phyloP scores from a whole-genome alignment of 768 basidiomycete genomes.

The Termitomyces sp. region DNA sequence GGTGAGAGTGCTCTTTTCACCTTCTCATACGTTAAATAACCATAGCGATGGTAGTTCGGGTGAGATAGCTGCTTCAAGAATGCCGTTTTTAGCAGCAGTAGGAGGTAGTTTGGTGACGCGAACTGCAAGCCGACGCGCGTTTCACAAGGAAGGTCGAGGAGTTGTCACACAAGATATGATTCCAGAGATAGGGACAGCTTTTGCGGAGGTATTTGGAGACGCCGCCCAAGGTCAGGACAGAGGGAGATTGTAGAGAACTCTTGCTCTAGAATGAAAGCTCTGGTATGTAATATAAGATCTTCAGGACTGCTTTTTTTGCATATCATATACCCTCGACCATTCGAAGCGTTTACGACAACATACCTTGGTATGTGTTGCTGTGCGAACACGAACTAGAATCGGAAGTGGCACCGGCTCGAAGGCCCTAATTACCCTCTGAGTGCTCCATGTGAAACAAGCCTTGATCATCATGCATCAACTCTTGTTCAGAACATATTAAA shows the following conservation, averaged over 20 bases:
- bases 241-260: constrained; percentile 31
- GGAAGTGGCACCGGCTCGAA: neutral
- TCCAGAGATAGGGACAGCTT: constrained; percentile 62
- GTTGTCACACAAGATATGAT: constrained; percentile 84
- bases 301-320: neutral
- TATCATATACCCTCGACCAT: neutral
- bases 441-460: neutral
- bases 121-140: constrained; percentile 75
- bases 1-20: constrained; percentile 42
- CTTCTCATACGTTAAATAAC: neutral
- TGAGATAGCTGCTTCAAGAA: constrained; percentile 51
- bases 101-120: constrained; percentile 90
- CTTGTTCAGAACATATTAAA: neutral
- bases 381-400: neutral
- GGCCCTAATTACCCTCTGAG: neutral
- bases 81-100: constrained; percentile 83
- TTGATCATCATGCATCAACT: neutral
- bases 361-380: neutral
- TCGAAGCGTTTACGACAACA: neutral
- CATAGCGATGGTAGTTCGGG: constrained; percentile 1
- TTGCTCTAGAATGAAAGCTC: neutral
- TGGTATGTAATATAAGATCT: neutral
- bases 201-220: constrained; percentile 69
- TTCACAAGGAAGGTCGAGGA: constrained; percentile 70
- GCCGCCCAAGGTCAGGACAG: constrained; percentile 39